Conservation (phyloP, 352 stramenopile species). For the Plasmopara muralis region DNA sequence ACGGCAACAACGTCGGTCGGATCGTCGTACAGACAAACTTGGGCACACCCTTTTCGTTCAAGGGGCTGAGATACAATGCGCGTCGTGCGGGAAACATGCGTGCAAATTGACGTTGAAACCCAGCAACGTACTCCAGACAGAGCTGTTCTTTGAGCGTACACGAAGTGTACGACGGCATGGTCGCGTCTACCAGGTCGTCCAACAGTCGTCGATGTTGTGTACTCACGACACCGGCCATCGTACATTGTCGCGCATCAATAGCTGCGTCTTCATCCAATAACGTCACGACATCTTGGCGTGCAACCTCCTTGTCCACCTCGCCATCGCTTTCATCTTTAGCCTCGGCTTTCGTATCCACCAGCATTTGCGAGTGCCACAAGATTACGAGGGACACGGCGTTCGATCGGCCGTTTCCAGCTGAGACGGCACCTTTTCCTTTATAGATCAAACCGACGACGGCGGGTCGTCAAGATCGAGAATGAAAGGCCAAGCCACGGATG, state of each 20-base stretch:
- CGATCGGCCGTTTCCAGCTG: not conserved
- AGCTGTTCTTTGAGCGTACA: slow-evolving; percentile 89
- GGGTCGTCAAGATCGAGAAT: slow-evolving; percentile 23
- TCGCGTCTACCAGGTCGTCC: slow-evolving; percentile 37
- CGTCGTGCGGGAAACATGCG: slow-evolving; percentile 73
- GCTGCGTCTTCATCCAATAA: slow-evolving; percentile 49
- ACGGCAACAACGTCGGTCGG: slow-evolving; percentile 88
- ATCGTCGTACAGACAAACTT: slow-evolving; percentile 95
- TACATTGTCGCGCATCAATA: slow-evolving; percentile 61
- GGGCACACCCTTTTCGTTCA: slow-evolving; percentile 87
- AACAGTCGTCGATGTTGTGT: slow-evolving; percentile 74
- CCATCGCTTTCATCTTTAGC: slow-evolving; percentile 28
- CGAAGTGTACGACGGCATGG: slow-evolving; percentile 31
- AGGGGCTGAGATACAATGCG: slow-evolving; percentile 81
- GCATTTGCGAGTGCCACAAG: slow-evolving; percentile 9
- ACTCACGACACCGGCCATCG: slow-evolving; percentile 65
- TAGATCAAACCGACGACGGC: slow-evolving; percentile 8
- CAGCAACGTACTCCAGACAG: slow-evolving; percentile 90
- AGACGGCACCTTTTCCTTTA: slow-evolving; percentile 9
- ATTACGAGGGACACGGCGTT: not conserved
- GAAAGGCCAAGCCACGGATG: slow-evolving; percentile 13
- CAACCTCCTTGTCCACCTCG: slow-evolving; percentile 31
- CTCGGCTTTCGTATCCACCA: slow-evolving; percentile 47
- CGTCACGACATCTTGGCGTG: slow-evolving; percentile 42
- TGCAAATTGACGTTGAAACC: slow-evolving; percentile 88